A percentile compares a stretch with the other conserved stretches of the same genome.
Evolutionary conservation across 176 grass and related monocot genomes (phyloP).

Genomic region (Musa acuminata): DNA sequence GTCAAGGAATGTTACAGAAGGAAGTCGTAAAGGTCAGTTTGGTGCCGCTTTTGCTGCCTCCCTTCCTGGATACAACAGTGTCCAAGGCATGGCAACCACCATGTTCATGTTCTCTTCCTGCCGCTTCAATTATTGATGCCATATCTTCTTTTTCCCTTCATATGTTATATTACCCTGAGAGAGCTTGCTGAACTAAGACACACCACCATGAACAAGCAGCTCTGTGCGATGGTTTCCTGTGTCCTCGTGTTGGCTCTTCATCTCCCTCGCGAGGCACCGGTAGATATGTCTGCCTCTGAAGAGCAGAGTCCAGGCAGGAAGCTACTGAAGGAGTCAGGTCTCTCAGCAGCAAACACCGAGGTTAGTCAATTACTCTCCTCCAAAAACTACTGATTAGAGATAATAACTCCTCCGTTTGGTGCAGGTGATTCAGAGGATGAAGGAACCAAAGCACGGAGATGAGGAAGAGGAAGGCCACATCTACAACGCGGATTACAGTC

Average conservation of each 20-base stretch:
- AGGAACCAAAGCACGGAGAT: neutral
- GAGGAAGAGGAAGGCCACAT: neutral
- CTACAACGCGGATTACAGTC: neutral
- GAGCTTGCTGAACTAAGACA: neutral
- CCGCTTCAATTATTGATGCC: neutral
- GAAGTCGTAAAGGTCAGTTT: neutral
- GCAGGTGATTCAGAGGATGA: neutral
- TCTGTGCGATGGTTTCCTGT: neutral
- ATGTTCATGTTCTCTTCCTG: neutral
- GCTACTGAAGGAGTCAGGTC: neutral
- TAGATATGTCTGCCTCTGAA: neutral
- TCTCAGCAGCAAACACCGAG: neutral
- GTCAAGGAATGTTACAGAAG: neutral
- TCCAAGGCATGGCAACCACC: no score
- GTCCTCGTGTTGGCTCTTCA: neutral
- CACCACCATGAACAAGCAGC: neutral
- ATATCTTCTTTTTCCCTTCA: neutral
- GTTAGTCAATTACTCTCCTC: neutral
- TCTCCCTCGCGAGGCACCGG: neutral
- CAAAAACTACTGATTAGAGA: neutral
- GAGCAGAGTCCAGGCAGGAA: neutral
- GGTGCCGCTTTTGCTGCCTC: neutral
- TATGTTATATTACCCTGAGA: neutral
- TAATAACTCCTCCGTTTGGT: neutral
- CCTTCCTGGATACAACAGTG: no score